These are phyloP conservation scores for Poteriospumella lacustris DNA, from an alignment of 108 stramenopile species.

Conservation along the genomic window DNA sequence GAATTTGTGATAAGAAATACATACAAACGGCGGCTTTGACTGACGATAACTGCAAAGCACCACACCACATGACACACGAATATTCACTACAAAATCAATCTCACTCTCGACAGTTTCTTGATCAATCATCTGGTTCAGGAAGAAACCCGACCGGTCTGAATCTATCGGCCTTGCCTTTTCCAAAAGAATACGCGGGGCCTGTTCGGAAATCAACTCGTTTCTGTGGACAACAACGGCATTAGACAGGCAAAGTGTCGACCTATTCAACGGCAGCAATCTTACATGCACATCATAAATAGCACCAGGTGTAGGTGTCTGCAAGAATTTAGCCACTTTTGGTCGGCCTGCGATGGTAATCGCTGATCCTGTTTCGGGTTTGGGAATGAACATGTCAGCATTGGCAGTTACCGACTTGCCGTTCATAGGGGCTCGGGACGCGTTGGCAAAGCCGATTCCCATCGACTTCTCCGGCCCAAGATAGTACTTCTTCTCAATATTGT, in stretches of 20 bases:
- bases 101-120: too few relatives aligned
- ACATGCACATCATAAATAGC: constrained; percentile 27
- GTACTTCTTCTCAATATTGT: constrained; percentile 11
- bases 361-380: neutral
- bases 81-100: too few relatives aligned
- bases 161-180: neutral
- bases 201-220: neutral
- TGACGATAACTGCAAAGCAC: too few relatives aligned
- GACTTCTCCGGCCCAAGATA: neutral
- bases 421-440: neutral
- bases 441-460: neutral
- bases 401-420: neutral
- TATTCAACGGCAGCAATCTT: neutral
- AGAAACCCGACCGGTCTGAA: constrained; percentile 7
- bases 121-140: neutral
- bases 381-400: constrained; percentile 21
- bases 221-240: neutral
- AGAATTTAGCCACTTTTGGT: neutral
- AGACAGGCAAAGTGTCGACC: neutral
- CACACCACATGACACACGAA: too few relatives aligned
- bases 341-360: constrained; percentile 5
- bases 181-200: constrained; percentile 28
- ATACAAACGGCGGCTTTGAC: too few relatives aligned
- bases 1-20: too few relatives aligned
- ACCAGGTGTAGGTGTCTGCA: neutral